Base-by-base conservation (phyloP, 352 stramenopile species). In the Globisporangium nunn region DNA sequence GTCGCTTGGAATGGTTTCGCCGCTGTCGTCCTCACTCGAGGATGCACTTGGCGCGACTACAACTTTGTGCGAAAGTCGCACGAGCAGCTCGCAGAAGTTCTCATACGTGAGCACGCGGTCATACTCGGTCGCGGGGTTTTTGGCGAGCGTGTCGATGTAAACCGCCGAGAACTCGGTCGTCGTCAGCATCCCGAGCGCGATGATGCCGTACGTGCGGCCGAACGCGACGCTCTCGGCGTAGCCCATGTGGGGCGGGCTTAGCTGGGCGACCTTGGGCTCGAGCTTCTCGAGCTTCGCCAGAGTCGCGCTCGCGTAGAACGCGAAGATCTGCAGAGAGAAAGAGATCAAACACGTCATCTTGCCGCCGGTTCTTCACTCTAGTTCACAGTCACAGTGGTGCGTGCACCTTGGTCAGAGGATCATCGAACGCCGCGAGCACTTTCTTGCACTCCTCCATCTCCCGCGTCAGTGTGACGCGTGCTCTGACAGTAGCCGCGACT, bases 91-190 rank as follows among this genome's bases (percentile, higher is more conserved):
- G 35, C 71, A 75, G 57, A 93, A 93, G 37, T 67, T 62, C 4
- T 72, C 60, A 55, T 73, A 87, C 3, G 71, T 87, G 40, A 93
- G 58, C 53, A 85, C 78, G 6, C 80, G 80, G 28, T 88, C 70
- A 52, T 71, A 71, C 58, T 91, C 76, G 29, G 78, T 67, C n/a
- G 50, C 43, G 1, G 74, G 75, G 0, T 63, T 55, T 54, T 88
- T 91, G 12, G 68, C 54, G 15, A 93, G 68, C 52, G 78, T 83
- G 64, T 90, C 82, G 57, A 90, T 84, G 63, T 91, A 93, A 23
- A 84, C 68, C 2, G 62, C 73, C 31, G 80, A 72, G 52, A 91
- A 93, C 64, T 89, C 78, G 58, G 80, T 90, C 49, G 80, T 88
- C 10, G 78, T 91, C 44, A 93, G 60, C 40, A 89, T 79, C 1